phyloP scores from a whole-genome alignment of 306 rosid species.

The Acmispon strigosus region DNA sequence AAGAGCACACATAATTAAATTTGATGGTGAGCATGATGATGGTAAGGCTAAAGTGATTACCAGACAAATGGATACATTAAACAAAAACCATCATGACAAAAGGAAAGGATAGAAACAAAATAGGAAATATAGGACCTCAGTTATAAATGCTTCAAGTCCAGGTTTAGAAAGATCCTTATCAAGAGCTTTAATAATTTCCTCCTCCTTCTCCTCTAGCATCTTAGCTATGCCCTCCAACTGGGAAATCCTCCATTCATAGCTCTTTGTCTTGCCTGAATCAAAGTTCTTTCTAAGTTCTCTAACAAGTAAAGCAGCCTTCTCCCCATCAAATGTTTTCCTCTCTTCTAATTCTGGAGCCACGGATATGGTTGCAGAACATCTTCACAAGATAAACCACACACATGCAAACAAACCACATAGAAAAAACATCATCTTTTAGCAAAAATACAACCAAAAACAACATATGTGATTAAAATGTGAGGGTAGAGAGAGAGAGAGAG shows the following conservation, averaged over 20 bases:
- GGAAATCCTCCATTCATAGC: slow-evolving; percentile 68
- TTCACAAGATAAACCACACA: slow-evolving; percentile 15
- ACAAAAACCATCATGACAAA: neutral
- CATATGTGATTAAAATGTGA: neutral
- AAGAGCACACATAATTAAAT: neutral
- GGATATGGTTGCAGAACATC: slow-evolving; percentile 47
- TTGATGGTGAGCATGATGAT: neutral
- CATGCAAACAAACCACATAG: neutral
- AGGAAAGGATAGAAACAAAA: neutral
- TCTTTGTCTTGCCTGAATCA: slow-evolving; percentile 57
- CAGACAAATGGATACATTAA: neutral
- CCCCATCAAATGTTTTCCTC: slow-evolving; percentile 34
- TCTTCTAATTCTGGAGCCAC: slow-evolving; percentile 25
- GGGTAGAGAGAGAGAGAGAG: neutral
- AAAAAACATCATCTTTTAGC: neutral
- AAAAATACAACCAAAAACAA: neutral
- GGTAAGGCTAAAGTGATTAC: neutral
- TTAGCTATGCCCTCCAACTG: slow-evolving; percentile 55
- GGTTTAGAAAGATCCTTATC: slow-evolving; percentile 70
- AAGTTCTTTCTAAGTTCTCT: slow-evolving; percentile 51
- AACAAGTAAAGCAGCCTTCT: slow-evolving; percentile 39
- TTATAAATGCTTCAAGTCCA: slow-evolving; percentile 43
- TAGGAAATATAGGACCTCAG: slow-evolving; percentile 54
- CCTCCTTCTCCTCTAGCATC: slow-evolving; percentile 69
- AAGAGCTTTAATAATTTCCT: slow-evolving; percentile 55